phyloP scores from a whole-genome alignment of 169 alveolate species.

The Plasmodium coatneyi region DNA sequence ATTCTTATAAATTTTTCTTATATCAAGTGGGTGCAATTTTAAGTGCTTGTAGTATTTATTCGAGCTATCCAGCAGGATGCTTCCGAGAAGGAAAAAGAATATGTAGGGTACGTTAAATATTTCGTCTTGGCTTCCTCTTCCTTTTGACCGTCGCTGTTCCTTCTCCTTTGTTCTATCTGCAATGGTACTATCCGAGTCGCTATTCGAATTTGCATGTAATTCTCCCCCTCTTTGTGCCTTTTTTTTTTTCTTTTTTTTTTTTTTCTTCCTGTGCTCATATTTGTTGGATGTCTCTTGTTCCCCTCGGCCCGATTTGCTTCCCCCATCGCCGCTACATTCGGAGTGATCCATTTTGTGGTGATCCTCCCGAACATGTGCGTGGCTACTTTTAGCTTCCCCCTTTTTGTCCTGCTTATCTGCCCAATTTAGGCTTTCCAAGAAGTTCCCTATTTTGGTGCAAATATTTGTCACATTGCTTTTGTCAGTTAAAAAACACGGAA shows the following conservation, averaged over 20 bases:
- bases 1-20: slow-evolving; percentile 58
- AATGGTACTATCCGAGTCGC: not conserved
- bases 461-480: slow-evolving; percentile 60
- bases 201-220: not conserved
- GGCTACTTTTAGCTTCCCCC: not conserved
- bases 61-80: not conserved
- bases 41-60: slow-evolving; percentile 28
- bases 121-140: not conserved
- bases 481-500: slow-evolving; percentile 32
- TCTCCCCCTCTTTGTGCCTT: not conserved
- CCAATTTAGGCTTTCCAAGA: slow-evolving; percentile 3
- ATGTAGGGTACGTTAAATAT: slow-evolving; percentile 39
- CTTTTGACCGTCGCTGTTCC: not conserved
- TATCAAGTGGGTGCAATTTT: slow-evolving; percentile 63
- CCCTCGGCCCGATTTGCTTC: not conserved
- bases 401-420: not conserved
- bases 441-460: slow-evolving; percentile 34
- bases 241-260: not conserved
- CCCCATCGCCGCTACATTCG: not conserved
- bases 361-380: not conserved
- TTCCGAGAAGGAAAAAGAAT: slow-evolving; percentile 51
- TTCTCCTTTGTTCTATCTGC: not conserved
- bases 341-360: not conserved
- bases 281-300: not conserved
- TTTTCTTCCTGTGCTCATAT: not conserved